phyloP scores from a whole-genome alignment of 768 basidiomycete genomes.

The Trametes coccinea region DNA sequence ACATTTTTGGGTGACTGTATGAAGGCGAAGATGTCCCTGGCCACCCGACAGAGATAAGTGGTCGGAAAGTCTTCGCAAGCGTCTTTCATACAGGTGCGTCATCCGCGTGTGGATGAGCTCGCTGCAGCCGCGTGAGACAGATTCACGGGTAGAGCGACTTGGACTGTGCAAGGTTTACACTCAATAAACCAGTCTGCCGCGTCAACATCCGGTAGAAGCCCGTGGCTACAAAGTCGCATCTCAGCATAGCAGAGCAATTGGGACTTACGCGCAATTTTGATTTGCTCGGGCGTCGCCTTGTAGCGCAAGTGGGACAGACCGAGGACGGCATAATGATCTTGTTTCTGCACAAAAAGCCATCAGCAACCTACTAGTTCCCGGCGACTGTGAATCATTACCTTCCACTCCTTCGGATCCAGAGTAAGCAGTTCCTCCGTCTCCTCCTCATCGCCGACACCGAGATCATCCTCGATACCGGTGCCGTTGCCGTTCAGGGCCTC shows the following conservation, averaged over 20 bases:
- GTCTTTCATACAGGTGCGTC: too few species aligned
- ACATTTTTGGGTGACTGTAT: too few species aligned
- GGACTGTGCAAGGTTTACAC: too few species aligned
- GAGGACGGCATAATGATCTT: constrained; percentile 97
- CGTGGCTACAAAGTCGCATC: background rate
- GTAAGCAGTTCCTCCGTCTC: constrained; percentile 69
- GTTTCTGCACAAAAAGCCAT: constrained; percentile 60
- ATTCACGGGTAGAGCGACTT: too few species aligned
- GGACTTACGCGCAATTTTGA: constrained; percentile 90
- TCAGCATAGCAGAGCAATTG: background rate
- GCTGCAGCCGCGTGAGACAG: too few species aligned
- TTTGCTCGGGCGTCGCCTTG: constrained; percentile 86
- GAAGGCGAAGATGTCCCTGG: too few species aligned
- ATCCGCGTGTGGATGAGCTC: too few species aligned
- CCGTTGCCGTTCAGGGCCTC: constrained; percentile 50
- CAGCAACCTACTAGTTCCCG: background rate
- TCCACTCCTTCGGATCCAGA: constrained; percentile 98
- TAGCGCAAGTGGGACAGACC: constrained; percentile 90
- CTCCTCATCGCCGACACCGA: constrained; percentile 90
- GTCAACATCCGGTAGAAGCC: background rate
- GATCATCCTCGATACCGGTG: constrained; percentile 68
- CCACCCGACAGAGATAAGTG: too few species aligned
- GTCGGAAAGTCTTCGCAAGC: too few species aligned
- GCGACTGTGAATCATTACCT: constrained; percentile 50
- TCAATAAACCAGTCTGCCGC: too few species aligned